Conservation (phyloP, 257 asterid genomes). For the Lycium ferocissimum region DNA sequence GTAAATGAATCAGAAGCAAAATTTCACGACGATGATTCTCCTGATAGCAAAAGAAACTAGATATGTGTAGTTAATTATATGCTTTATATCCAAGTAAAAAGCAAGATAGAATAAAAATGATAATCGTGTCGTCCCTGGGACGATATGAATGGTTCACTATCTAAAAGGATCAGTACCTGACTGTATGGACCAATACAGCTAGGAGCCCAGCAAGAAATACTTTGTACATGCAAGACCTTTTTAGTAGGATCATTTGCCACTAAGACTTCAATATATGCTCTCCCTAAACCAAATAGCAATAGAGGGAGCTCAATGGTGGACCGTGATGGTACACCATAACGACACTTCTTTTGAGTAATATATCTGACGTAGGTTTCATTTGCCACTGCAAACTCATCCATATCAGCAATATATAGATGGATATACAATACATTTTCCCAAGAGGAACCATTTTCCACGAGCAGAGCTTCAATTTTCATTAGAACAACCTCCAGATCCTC, state of each 20-base stretch:
- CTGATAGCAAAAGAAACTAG: not conserved
- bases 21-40: not conserved
- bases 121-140: not conserved
- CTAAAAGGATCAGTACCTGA: slow-evolving; percentile 63
- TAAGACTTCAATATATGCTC: slow-evolving; percentile 84
- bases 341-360: slow-evolving; percentile 90
- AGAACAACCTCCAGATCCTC: slow-evolving; percentile 73
- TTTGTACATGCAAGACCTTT: slow-evolving; percentile 93
- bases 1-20: slow-evolving; percentile 17
- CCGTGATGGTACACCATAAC: slow-evolving; percentile 94
- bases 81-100: not conserved
- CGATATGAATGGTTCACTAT: not conserved
- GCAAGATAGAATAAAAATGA: not conserved
- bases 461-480: slow-evolving; percentile 65
- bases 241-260: slow-evolving; percentile 72
- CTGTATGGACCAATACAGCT: slow-evolving; percentile 99
- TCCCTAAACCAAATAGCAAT: slow-evolving; percentile 78
- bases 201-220: slow-evolving; percentile 99
- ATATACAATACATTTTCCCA: slow-evolving; percentile 94
- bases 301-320: slow-evolving; percentile 95
- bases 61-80: not conserved
- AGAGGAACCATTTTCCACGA: slow-evolving; percentile 59
- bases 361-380: slow-evolving; percentile 80
- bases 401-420: slow-evolving; percentile 83
- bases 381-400: slow-evolving; percentile 73